Conservation (phyloP, 306 rosid species). For the Medicago lupulina region DNA sequence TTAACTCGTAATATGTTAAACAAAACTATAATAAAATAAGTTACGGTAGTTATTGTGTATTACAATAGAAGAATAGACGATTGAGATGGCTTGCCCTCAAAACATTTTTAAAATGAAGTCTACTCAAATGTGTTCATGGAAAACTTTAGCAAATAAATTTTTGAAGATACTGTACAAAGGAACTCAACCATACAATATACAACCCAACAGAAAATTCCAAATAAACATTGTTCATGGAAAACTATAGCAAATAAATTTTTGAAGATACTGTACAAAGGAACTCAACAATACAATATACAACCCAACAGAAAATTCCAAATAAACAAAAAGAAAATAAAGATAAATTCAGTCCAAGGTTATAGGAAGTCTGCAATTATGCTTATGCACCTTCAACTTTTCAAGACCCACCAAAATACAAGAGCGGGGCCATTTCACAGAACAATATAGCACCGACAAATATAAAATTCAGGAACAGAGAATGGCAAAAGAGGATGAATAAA, state of each 20-base stretch:
- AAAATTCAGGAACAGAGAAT: slow-evolving; percentile 25
- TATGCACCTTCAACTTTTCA: slow-evolving; percentile 5
- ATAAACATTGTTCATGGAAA: background rate
- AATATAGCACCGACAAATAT: slow-evolving; percentile 26
- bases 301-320: slow-evolving; percentile 18
- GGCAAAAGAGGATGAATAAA: slow-evolving; percentile 2
- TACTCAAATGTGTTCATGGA: slow-evolving; percentile 11
- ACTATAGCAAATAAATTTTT: background rate
- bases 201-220: no score
- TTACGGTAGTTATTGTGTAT: slow-evolving; percentile 21
- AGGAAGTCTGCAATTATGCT: slow-evolving; percentile 26
- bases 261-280: background rate
- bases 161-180: background rate
- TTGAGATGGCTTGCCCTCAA: slow-evolving; percentile 13
- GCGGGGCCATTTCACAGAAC: background rate
- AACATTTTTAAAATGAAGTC: slow-evolving; percentile 13
- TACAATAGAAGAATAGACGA: background rate
- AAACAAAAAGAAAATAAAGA: slow-evolving; percentile 6
- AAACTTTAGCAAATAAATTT: background rate
- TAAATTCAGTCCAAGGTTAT: background rate
- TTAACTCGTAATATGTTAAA: slow-evolving; percentile 27
- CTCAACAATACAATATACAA: slow-evolving; percentile 12
- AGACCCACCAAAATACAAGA: slow-evolving; percentile 26
- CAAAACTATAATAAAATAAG: slow-evolving; percentile 22
- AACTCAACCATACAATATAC: slow-evolving; percentile 13